Evolutionary conservation across 2,329 filamentous ascomycete species (phyloP).

Genomic region (Microdochium nivale): DNA sequence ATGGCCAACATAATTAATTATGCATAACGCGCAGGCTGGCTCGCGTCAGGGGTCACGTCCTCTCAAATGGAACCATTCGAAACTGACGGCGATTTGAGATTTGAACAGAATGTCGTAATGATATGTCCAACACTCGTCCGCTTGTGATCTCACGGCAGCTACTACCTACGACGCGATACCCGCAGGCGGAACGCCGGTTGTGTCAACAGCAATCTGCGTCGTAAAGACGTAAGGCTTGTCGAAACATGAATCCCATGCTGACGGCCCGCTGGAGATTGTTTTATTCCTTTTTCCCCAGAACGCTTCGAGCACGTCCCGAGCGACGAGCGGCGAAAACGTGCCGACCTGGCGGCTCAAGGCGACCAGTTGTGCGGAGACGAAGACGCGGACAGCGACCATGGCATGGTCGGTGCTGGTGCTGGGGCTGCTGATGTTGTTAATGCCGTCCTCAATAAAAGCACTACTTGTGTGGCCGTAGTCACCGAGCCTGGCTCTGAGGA

Average conservation of each 20-base stretch:
- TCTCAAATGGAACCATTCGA: no score
- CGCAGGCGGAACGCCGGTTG: background rate
- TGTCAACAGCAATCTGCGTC: constrained; percentile 11
- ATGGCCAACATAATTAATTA: no score
- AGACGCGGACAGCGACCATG: constrained; percentile 10
- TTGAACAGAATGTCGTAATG: no score
- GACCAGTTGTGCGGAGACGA: constrained; percentile 16
- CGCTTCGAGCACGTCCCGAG: constrained; percentile 19
- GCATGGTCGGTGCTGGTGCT: constrained; percentile 13
- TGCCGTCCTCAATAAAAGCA: no score
- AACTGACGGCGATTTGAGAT: no score
- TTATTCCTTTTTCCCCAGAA: constrained; percentile 20
- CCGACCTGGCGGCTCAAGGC: constrained; percentile 17
- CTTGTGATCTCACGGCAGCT: no score
- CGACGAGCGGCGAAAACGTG: constrained; percentile 19
- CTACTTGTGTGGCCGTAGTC: no score
- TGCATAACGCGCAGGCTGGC: no score
- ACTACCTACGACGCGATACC: no score
- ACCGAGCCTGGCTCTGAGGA: no score
- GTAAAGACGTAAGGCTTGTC: constrained; percentile 15
- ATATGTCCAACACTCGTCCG: no score
- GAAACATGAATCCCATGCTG: constrained; percentile 28
- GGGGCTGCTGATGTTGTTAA: background rate
- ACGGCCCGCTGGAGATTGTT: constrained; percentile 5
- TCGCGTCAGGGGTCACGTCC: no score